phyloP scores from a whole-genome alignment of 2,329 filamentous ascomycete genomes.

The Fusarium pseudoanthophilum region DNA sequence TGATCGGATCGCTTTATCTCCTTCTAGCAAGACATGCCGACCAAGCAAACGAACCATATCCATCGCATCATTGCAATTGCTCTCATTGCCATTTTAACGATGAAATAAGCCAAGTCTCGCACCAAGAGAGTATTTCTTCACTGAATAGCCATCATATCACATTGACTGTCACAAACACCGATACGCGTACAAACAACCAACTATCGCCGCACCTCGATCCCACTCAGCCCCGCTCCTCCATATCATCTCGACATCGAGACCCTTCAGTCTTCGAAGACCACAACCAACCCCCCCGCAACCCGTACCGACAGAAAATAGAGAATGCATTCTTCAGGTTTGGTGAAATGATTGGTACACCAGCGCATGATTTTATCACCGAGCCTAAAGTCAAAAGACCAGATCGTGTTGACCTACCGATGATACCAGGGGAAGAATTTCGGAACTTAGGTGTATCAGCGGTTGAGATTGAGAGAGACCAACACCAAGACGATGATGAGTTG shows the following conservation, averaged over 20 bases:
- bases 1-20: constrained; percentile 68
- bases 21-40: constrained; percentile 51
- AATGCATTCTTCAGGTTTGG: constrained; percentile 55
- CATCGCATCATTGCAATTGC: constrained; percentile 21
- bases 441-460: background rate
- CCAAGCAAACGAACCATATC: background rate
- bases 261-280: background rate
- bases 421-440: constrained; percentile 9
- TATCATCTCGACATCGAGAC: background rate
- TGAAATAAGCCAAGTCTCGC: background rate
- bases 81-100: constrained; percentile 2
- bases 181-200: background rate
- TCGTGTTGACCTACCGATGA: constrained; percentile 10
- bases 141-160: background rate
- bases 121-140: background rate
- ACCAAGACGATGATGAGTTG: constrained; percentile 2
- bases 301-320: constrained; percentile 55
- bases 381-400: background rate
- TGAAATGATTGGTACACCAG: constrained; percentile 59
- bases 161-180: background rate
- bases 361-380: constrained; percentile 50
- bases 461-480: background rate
- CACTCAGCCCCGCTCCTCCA: background rate
- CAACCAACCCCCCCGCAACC: constrained; percentile 23
- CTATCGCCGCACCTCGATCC: background rate